Evolutionary conservation across 164 flowering plant genomes (phyloP).

Genomic region (Macadamia integrifolia): DNA sequence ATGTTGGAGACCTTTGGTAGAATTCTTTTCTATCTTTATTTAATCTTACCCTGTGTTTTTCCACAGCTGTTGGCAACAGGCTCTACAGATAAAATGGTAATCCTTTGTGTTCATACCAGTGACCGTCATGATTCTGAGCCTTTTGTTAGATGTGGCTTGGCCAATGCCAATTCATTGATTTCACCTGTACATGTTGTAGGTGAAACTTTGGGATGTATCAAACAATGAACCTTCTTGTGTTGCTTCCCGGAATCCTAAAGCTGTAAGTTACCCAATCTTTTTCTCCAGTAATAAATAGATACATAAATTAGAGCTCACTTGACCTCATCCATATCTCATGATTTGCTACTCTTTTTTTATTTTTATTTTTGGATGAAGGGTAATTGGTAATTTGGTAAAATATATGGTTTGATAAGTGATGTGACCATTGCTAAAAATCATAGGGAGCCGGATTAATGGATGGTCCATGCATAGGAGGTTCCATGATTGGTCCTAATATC

Average conservation of each 20-base stretch:
- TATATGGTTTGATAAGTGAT: too few relatives aligned
- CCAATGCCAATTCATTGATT: neutral
- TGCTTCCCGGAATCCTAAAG: conserved; percentile 66
- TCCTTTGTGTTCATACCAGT: neutral
- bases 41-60: neutral
- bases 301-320: too few relatives aligned
- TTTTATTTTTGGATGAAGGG: too few relatives aligned
- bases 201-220: conserved; percentile 86
- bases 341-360: too few relatives aligned
- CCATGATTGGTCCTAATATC: too few relatives aligned
- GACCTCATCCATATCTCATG: too few relatives aligned
- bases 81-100: conserved; percentile 80
- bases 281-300: too few relatives aligned
- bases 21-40: neutral
- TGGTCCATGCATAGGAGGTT: too few relatives aligned
- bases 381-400: too few relatives aligned
- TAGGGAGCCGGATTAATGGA: too few relatives aligned
- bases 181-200: conserved; percentile 33
- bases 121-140: neutral
- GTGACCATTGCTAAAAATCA: too few relatives aligned
- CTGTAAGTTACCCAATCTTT: conserved; percentile 38
- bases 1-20: neutral
- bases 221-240: conserved; percentile 76
- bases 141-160: neutral
- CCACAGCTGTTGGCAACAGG: conserved; percentile 87